These are phyloP conservation scores for Fusarium zealandicum DNA, from an alignment of 2,329 filamentous ascomycete species.

Conservation along the genomic window DNA sequence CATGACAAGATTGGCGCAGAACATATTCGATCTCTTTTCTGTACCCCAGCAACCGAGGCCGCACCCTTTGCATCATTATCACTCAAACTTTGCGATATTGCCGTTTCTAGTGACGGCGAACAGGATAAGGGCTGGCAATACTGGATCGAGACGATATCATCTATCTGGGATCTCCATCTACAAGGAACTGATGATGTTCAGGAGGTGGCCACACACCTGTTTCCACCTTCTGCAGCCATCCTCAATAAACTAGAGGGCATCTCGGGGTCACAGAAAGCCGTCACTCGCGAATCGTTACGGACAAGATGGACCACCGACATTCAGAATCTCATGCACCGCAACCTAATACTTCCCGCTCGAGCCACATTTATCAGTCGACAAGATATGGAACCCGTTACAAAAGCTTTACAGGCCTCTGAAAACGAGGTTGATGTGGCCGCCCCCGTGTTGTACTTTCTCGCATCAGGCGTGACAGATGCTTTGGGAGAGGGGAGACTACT, in stretches of 20 bases:
- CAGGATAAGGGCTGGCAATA: conserved; percentile 49
- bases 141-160: conserved; percentile 57
- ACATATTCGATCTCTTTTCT: conserved; percentile 65
- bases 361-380: conserved; percentile 54
- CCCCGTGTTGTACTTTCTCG: conserved; percentile 56
- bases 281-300: conserved; percentile 27
- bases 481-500: conserved; percentile 41
- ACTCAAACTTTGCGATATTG: conserved; percentile 53
- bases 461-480: conserved; percentile 40
- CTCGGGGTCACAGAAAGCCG: conserved; percentile 19
- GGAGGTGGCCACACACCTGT: conserved; percentile 58
- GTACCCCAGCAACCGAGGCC: conserved; percentile 56
- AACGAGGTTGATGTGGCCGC: conserved; percentile 48
- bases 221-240: conserved; percentile 48
- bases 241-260: conserved; percentile 51
- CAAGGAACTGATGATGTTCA: conserved; percentile 56
- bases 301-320: conserved; percentile 56
- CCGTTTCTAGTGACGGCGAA: conserved; percentile 45
- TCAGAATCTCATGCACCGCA: conserved; percentile 57
- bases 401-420: conserved; percentile 51
- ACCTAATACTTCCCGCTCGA: conserved; percentile 60
- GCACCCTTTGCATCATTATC: conserved; percentile 55
- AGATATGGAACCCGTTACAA: conserved; percentile 51
- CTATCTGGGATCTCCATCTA: conserved; percentile 63
- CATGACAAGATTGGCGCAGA: conserved; percentile 62